Evolutionary conservation across 2,329 filamentous ascomycete genomes (phyloP).

Genomic region (Didymellaceae sp.): DNA sequence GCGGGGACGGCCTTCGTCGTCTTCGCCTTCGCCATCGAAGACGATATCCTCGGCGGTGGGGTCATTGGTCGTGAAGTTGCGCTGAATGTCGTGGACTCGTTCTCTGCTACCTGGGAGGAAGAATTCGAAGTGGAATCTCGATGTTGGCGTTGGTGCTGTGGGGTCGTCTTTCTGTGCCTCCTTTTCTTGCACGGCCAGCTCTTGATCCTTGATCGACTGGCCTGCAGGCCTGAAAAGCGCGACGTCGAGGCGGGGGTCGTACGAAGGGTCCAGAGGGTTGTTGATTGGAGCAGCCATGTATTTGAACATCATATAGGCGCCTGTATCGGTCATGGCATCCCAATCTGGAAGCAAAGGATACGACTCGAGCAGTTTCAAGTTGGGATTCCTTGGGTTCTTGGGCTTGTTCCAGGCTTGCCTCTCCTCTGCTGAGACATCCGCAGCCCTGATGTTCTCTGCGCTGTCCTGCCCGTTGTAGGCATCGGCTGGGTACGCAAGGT

Average conservation of each 20-base stretch:
- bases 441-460: constrained; percentile 59
- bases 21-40: constrained; percentile 41
- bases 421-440: constrained; percentile 61
- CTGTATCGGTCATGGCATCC: constrained; percentile 64
- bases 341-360: constrained; percentile 68
- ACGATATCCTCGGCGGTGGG: constrained; percentile 56
- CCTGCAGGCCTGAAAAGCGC: constrained; percentile 63
- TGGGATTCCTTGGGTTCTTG: constrained; percentile 64
- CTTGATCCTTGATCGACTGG: constrained; percentile 59
- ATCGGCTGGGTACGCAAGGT: constrained; percentile 68
- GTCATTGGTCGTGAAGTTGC: constrained; percentile 62
- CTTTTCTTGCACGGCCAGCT: constrained; percentile 57
- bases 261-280: constrained; percentile 52
- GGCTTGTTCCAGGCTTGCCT: constrained; percentile 65
- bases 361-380: constrained; percentile 63
- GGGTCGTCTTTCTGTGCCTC: constrained; percentile 55
- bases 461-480: constrained; percentile 72
- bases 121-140: constrained; percentile 65
- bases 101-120: constrained; percentile 61
- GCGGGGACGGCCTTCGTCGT: constrained; percentile 54
- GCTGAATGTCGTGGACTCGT: constrained; percentile 59
- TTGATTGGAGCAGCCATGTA: constrained; percentile 66
- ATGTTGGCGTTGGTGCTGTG: constrained; percentile 58
- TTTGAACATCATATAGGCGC: constrained; percentile 66
- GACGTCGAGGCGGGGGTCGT: constrained; percentile 66